These are phyloP conservation scores for Pogostemon cablin DNA, from an alignment of 257 asterid species.

Conservation along the genomic window DNA sequence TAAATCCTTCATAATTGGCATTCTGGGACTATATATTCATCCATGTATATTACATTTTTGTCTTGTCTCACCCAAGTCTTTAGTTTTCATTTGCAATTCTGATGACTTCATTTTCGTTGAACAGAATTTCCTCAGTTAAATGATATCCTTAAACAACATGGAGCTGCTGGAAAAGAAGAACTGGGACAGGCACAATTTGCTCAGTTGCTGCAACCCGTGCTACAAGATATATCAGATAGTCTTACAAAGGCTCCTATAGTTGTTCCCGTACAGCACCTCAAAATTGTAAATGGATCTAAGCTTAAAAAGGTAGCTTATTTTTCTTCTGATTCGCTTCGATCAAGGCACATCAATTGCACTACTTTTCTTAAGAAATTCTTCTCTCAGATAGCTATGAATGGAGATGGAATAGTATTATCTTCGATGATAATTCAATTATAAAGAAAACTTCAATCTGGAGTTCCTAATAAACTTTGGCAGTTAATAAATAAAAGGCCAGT, in stretches of 20 bases:
- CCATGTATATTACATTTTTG: not conserved
- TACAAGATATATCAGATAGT: constrained; percentile 59
- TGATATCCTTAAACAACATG: constrained; percentile 51
- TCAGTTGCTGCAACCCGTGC: constrained; percentile 54
- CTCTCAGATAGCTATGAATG: not conserved
- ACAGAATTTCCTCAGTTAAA: constrained; percentile 57
- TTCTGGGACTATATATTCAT: not conserved
- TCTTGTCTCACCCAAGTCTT: not conserved
- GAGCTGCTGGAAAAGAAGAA: constrained; percentile 55
- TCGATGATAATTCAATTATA: not conserved
- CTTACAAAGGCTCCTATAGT: constrained; percentile 49
- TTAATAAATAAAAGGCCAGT: no score
- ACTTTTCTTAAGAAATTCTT: not conserved
- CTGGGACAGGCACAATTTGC: constrained; percentile 73
- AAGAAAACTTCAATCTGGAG: no score
- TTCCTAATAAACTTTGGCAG: no score
- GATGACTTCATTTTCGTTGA: constrained; percentile 27
- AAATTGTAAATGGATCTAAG: constrained; percentile 57
- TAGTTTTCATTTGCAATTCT: not conserved
- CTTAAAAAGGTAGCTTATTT: constrained; percentile 49
- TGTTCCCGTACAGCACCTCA: constrained; percentile 42
- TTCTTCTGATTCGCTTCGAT: constrained; percentile 25
- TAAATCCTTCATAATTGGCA: not conserved
- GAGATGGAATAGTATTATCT: not conserved
- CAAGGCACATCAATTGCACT: not conserved